Base-by-base conservation (phyloP, 768 basidiomycete genomes). In the Hypsizygus marmoreus region DNA sequence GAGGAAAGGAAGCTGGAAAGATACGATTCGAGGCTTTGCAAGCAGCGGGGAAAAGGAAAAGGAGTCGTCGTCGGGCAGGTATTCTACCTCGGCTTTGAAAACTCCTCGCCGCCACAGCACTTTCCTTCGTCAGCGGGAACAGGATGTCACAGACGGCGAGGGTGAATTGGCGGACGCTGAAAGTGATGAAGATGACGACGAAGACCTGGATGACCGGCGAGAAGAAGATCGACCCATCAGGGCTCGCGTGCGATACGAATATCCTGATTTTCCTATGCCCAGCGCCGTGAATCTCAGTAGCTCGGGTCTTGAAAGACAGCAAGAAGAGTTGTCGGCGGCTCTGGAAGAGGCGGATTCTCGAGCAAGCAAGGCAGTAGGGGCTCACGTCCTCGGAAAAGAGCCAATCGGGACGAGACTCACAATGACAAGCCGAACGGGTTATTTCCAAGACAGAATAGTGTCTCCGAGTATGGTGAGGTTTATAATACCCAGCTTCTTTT, bases 371-470 rank as follows among this genome's bases (percentile, higher is more conserved):
- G 64, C 64, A 26, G 63, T 64, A 31, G 60, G 63, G 52, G 60
- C 40, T 46, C 54, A 59, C 35, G 52, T 62, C 53, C 46, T 50
- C 31, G 53, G 43, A 49, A 73, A 74, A 44, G 77, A 78, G 43
- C 82, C 85, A 11, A 84, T 95, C 54, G 92, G 93, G 10, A 95
- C 91, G 9, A 71, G 91, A 35, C 68, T 97, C 59, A 93, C 94
- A 0, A 97, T 97, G 94, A 95, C 94, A 4, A 95, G 91, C 60
- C 79, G 94, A 23, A 88, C 89, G 13, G 91, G 92, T 2, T 94
- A 88, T 67, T 94, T 95, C 72, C 91, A 94, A 64, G 94, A 97
- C 58, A 74, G 92, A 40, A 88, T 97, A 58, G 82, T 99, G 49
- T 86, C 94, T 3, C 95, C 97, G 0, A 90, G 88, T 59, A 97